These are phyloP conservation scores for Pterocarpus santalinus DNA, from an alignment of 306 rosid species.

Conservation along the genomic window DNA sequence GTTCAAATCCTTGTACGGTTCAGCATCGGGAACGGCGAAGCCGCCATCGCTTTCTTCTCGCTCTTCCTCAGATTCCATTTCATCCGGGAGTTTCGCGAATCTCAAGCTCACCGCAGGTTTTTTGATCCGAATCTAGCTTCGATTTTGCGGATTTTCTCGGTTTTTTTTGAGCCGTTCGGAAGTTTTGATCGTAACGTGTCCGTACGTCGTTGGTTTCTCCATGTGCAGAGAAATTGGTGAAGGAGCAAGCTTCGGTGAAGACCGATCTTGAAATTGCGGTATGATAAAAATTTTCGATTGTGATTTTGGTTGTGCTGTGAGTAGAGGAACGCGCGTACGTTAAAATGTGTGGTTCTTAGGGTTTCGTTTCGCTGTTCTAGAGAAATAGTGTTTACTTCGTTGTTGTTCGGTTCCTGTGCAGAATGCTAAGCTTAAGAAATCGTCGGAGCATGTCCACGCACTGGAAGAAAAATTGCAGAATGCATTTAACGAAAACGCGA, in stretches of 20 bases:
- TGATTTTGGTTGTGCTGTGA: slow-evolving; percentile 21
- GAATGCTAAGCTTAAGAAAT: slow-evolving; percentile 85
- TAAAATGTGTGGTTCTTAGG: slow-evolving; percentile 21
- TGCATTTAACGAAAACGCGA: slow-evolving; percentile 86
- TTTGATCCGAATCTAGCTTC: slow-evolving; percentile 6
- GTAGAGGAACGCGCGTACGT: slow-evolving; percentile 9
- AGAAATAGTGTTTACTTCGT: slow-evolving; percentile 13
- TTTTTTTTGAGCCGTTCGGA: slow-evolving; percentile 13
- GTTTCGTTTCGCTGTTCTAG: slow-evolving; percentile 32
- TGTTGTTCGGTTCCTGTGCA: slow-evolving; percentile 41
- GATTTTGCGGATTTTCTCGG: slow-evolving; percentile 18
- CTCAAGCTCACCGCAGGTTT: slow-evolving; percentile 94
- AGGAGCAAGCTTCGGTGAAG: slow-evolving; percentile 89
- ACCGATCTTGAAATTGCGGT: slow-evolving; percentile 94
- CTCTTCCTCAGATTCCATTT: slow-evolving; percentile 61
- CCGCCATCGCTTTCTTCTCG: slow-evolving; percentile 59
- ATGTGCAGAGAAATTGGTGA: slow-evolving; percentile 78
- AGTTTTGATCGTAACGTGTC: slow-evolving; percentile 37
- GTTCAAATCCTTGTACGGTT: slow-evolving; percentile 77
- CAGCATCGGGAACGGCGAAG: slow-evolving; percentile 63
- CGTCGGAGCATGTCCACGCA: slow-evolving; percentile 67
- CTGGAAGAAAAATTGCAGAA: slow-evolving; percentile 89
- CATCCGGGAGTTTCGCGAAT: slow-evolving; percentile 78
- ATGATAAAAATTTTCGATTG: slow-evolving; percentile 42
- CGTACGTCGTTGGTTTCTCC: slow-evolving; percentile 41